Conservation (phyloP, 345 rosid species). For the Bruguiera sexangula region DNA sequence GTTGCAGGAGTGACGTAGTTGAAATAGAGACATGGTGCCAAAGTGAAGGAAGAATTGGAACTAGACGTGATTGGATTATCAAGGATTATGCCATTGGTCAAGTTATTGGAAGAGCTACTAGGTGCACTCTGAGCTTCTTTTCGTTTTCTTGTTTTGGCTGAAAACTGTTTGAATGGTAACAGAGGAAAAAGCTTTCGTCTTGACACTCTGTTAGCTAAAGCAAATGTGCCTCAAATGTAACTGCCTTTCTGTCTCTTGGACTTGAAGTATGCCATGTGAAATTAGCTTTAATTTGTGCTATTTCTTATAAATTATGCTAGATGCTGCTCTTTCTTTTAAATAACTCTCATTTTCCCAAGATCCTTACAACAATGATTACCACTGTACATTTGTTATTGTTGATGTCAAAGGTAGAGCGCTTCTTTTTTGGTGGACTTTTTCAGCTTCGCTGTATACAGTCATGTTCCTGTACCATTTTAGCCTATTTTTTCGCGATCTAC, state of each 20-base stretch:
- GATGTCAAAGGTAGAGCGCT: neutral
- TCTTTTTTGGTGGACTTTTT: neutral
- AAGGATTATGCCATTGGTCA: slow-evolving; percentile 62
- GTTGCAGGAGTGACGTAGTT: slow-evolving; percentile 82
- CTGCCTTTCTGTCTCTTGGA: too few relatives aligned
- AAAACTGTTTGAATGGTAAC: neutral
- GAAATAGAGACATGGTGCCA: slow-evolving; percentile 99
- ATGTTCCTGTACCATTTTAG: neutral
- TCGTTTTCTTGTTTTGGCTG: neutral
- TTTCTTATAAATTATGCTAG: too few relatives aligned
- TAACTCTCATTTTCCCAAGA: neutral
- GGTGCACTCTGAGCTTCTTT: slow-evolving; percentile 36
- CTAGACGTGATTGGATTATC: slow-evolving; percentile 92
- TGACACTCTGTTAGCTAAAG: too few relatives aligned
- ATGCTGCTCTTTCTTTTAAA: too few relatives aligned
- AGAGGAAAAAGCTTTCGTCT: too few relatives aligned
- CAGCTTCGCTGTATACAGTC: neutral
- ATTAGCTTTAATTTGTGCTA: too few relatives aligned
- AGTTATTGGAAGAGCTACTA: slow-evolving; percentile 91
- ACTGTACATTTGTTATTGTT: neutral
- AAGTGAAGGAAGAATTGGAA: slow-evolving; percentile 87
- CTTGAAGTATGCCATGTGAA: too few relatives aligned
- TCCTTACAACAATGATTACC: neutral
- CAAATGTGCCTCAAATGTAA: too few relatives aligned
- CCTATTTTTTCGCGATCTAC: neutral